Evolutionary conservation across 768 basidiomycete species (phyloP), one percentile per base, ranked within the genome.

Genomic region (Leucocoprinus leucothites): DNA sequence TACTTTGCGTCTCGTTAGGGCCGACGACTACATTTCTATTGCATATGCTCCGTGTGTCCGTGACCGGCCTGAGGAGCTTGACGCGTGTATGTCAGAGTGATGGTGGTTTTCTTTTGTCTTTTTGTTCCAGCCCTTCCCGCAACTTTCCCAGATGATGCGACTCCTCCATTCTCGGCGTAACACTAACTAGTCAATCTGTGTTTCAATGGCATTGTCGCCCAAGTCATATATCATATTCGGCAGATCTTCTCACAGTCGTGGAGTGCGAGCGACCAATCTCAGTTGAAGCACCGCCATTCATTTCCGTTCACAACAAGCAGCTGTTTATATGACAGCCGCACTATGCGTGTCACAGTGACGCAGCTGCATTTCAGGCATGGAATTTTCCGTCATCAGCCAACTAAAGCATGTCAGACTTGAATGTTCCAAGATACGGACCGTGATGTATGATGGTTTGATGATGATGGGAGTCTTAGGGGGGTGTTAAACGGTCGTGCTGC

Each of bases 291-390:
- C 14, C 28, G 22, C 21, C 18, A 35, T 53, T 53, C 51, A 53
- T 53, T 44, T 53, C 51, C 51, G 51, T 53, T 21, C 19, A 11
- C 31, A 31, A 52, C 28, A 40, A 22, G 36, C 26, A 44, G 9
- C 18, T 43, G 41, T 34, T 53, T 53, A 51, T 24, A 42, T 51
- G 51, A 53, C 51, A 53, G 51, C 28, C 44, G 22, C 44, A 41
- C 11, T 31, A 11, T 31, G 31, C 31, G 31, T 11, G 31, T 31
- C 31, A 31, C 31, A 31, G 31, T 31, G 31, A 31, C 31, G 31
- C 31, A 31, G 31, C 5, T 31, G 31, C 31, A 31, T 31, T 31
- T 5, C 11, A 11, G 11, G 6, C 11, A 53, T 43, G 42, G 41
- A 50, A 24, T 38, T 22, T 38, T 16, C 9, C 11, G 24, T 50